These are phyloP conservation scores for Mycena kentingensis DNA, from an alignment of 768 basidiomycete genomes.

Conservation along the genomic window DNA sequence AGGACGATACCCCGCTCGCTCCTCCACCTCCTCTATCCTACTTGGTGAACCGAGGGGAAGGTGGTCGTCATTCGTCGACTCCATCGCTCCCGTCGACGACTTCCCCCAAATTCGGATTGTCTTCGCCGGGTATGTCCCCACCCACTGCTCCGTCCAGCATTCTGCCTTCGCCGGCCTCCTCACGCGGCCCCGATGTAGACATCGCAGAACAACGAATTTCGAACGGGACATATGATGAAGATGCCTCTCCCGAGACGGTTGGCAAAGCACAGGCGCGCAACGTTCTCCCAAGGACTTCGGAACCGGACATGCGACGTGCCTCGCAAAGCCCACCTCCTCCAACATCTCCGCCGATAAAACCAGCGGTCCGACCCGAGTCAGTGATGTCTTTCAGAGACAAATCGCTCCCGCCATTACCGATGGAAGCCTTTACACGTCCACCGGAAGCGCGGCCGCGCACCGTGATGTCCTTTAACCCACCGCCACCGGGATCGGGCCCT, in stretches of 20 bases:
- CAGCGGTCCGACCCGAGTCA: slow-evolving; percentile 23
- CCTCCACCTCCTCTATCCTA: slow-evolving; percentile 93
- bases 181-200: slow-evolving; percentile 62
- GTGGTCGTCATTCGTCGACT: slow-evolving; percentile 65
- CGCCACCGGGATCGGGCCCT: slow-evolving; percentile 45
- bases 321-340: slow-evolving; percentile 28
- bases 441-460: slow-evolving; percentile 64
- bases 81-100: slow-evolving; percentile 64
- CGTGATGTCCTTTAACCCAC: slow-evolving; percentile 61
- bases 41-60: slow-evolving; percentile 65
- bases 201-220: slow-evolving; percentile 44
- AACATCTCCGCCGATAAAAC: slow-evolving; percentile 32
- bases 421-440: slow-evolving; percentile 43
- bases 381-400: slow-evolving; percentile 55
- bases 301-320: slow-evolving; percentile 60
- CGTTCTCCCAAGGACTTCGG: slow-evolving; percentile 59
- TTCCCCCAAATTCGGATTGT: slow-evolving; percentile 56
- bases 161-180: slow-evolving; percentile 75
- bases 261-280: slow-evolving; percentile 39
- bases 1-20: slow-evolving; percentile 77
- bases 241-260: slow-evolving; percentile 36
- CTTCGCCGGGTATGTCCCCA: slow-evolving; percentile 68
- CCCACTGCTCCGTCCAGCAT: slow-evolving; percentile 75
- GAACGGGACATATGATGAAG: slow-evolving; percentile 45
- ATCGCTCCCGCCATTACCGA: slow-evolving; percentile 75